A percentile compares a stretch with the other conserved stretches of the same genome.
These are phyloP conservation scores for Pezicula carpinea DNA, from an alignment of 2,329 filamentous ascomycete species.

Conservation along the genomic window DNA sequence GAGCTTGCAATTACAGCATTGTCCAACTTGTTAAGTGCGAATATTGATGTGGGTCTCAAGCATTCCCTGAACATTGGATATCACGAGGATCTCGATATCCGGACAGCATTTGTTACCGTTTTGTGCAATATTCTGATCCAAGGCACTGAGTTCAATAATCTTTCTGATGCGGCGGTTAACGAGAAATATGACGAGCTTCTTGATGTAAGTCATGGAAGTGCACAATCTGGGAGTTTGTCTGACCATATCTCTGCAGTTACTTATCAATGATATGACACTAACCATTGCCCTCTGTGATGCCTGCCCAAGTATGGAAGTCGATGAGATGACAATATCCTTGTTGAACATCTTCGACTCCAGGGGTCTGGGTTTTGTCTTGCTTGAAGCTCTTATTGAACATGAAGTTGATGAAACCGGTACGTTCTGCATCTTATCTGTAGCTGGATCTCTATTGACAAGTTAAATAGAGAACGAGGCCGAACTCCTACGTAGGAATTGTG, in stretches of 20 bases:
- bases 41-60: slow-evolving; percentile 67
- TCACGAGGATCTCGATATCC: slow-evolving; percentile 64
- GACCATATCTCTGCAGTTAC: slow-evolving; percentile 36
- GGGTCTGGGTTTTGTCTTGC: slow-evolving; percentile 56
- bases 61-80: slow-evolving; percentile 67
- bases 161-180: slow-evolving; percentile 62
- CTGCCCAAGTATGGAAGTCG: slow-evolving; percentile 63
- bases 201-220: slow-evolving; percentile 36
- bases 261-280: slow-evolving; percentile 58
- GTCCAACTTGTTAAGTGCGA: slow-evolving; percentile 65
- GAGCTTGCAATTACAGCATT: slow-evolving; percentile 64
- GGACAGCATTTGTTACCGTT: slow-evolving; percentile 66
- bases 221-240: not conserved
- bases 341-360: slow-evolving; percentile 67
- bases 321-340: slow-evolving; percentile 63
- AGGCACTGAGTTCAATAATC: slow-evolving; percentile 64
- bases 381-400: slow-evolving; percentile 63
- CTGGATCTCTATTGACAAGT: slow-evolving; percentile 4
- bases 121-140: slow-evolving; percentile 68
- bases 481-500: slow-evolving; percentile 61
- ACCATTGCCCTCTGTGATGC: slow-evolving; percentile 60
- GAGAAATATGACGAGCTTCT: slow-evolving; percentile 65
- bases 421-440: slow-evolving; percentile 10
- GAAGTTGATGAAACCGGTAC: slow-evolving; percentile 62
- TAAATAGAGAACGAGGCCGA: slow-evolving; percentile 60